Percentiles rank a stretch among this genome's conserved stretches.
Evolutionary conservation across 805 yeast species (phyloP).

Genomic region (Kodamaea sagamina): DNA sequence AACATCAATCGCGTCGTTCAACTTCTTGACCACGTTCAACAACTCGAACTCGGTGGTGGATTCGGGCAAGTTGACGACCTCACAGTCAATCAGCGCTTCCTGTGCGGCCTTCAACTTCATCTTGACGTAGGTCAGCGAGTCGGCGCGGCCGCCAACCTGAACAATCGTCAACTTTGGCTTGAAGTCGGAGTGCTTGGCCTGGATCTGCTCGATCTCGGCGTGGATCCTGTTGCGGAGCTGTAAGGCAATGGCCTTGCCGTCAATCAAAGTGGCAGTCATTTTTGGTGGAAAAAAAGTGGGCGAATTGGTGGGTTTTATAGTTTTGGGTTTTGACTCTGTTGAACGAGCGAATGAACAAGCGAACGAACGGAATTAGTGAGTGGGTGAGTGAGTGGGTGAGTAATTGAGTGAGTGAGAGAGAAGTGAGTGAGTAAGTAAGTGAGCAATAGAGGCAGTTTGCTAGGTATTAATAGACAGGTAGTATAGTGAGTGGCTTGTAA

Average conservation of each 20-base stretch:
- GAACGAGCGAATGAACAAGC: no score
- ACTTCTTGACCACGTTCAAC: conserved; percentile 50
- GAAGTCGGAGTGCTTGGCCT: conserved; percentile 52
- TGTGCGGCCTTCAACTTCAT: conserved; percentile 79
- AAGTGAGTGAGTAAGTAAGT: no score
- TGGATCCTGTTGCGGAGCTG: conserved; percentile 41
- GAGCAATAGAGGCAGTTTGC: no score
- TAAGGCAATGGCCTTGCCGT: conserved; percentile 48
- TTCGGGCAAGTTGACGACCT: conserved; percentile 59
- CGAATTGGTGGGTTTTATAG: conserved; percentile 1
- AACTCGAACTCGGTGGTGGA: conserved; percentile 56
- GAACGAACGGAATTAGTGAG: no score
- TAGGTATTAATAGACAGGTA: no score
- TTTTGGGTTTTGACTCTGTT: conserved; percentile 2
- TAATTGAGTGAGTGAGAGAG: no score
- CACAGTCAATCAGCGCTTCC: conserved; percentile 66
- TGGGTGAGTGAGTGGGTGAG: no score
- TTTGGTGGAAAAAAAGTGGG: conserved; percentile 8
- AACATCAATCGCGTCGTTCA: conserved; percentile 60
- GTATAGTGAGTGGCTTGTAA: no score
- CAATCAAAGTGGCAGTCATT: conserved; percentile 38
- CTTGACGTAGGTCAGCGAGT: conserved; percentile 77
- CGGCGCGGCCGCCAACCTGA: conserved; percentile 78
- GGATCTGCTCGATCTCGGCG: conserved; percentile 42
- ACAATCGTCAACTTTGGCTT: conserved; percentile 67